These are phyloP conservation scores for Ophiocordyceps polyrhachis-furcata DNA, from an alignment of 2,329 filamentous ascomycete species.

Conservation along the genomic window DNA sequence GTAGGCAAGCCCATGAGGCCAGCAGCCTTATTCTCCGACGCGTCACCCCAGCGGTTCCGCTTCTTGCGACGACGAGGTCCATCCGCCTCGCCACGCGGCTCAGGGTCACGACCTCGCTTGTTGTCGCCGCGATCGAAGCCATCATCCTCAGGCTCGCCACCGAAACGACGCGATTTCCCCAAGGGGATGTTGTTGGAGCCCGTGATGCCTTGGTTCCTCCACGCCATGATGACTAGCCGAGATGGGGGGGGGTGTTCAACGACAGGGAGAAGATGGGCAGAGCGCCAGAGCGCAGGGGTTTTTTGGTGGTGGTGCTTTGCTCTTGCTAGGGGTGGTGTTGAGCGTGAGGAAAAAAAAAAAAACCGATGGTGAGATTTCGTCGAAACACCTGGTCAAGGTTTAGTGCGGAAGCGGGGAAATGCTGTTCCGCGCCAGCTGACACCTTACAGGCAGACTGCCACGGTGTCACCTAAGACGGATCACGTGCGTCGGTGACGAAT, in stretches of 20 bases:
- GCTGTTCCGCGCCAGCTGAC: not conserved
- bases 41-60: constrained; percentile 96
- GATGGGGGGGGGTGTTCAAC: not conserved
- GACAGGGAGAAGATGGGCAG: constrained; percentile 3
- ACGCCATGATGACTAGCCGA: constrained; percentile 34
- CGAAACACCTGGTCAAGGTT: not conserved
- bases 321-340: not conserved
- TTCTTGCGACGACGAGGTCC: constrained; percentile 86
- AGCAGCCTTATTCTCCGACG: constrained; percentile 93
- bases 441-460: not conserved
- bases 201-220: constrained; percentile 68
- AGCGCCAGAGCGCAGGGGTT: not conserved
- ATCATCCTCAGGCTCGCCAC: constrained; percentile 31
- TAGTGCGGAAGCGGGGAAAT: not conserved
- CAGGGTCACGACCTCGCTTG: constrained; percentile 88
- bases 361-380: not conserved
- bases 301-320: not conserved
- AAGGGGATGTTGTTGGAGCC: constrained; percentile 97
- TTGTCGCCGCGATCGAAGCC: constrained; percentile 25
- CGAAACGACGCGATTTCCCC: constrained; percentile 68
- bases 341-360: not conserved
- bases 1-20: constrained; percentile 95
- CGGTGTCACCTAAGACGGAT: not conserved
- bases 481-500: not conserved
- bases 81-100: constrained; percentile 51